Conservation (phyloP, 352 stramenopile species). For the Pythium rhizo-oryzae region DNA sequence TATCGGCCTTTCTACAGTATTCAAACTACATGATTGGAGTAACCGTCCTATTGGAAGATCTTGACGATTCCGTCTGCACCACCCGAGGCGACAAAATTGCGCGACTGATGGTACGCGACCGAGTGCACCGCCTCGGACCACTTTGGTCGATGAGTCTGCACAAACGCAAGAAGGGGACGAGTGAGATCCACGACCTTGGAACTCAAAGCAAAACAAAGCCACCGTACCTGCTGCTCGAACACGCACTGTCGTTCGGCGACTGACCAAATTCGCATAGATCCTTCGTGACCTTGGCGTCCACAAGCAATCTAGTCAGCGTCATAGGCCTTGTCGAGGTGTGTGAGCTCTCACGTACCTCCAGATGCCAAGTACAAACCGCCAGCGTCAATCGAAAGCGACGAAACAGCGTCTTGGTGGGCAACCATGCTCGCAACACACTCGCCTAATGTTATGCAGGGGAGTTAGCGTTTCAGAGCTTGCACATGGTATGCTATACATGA, state of each 20-base stretch:
- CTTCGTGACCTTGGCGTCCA: conserved; percentile 63
- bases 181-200: neutral
- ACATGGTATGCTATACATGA: neutral
- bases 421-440: conserved; percentile 78
- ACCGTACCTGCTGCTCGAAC: conserved; percentile 76
- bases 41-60: conserved; percentile 71
- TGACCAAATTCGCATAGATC: conserved; percentile 84
- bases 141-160: conserved; percentile 77
- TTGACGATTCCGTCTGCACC: conserved; percentile 87
- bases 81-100: conserved; percentile 79
- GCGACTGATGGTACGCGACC: conserved; percentile 75
- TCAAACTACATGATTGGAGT: conserved; percentile 14
- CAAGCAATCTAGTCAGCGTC: neutral
- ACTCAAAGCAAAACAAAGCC: neutral
- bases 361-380: conserved; percentile 76
- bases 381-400: conserved; percentile 78
- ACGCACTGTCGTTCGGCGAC: conserved; percentile 83
- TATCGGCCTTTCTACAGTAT: conserved; percentile 18
- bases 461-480: neutral
- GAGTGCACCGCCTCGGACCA: conserved; percentile 79
- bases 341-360: conserved; percentile 44
- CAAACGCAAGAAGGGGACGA: neutral
- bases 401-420: conserved; percentile 83
- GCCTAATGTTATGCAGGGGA: conserved; percentile 28
- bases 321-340: neutral